phyloP scores from a whole-genome alignment of 495 filamentous ascomycete genomes.

The Thermochaetoides thermophila region DNA sequence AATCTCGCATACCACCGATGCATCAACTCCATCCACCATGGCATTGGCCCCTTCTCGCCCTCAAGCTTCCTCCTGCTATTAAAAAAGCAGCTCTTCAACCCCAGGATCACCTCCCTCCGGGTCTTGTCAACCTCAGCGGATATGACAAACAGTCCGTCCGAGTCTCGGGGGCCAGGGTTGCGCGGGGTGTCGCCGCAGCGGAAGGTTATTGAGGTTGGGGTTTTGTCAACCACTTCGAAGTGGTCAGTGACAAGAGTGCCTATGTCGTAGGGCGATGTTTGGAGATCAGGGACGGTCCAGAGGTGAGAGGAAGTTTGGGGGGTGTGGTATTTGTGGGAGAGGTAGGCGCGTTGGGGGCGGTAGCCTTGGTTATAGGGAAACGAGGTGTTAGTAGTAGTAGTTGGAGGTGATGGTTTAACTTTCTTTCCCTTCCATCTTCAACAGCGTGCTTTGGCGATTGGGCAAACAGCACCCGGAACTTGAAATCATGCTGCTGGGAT shows the following conservation, averaged over 20 bases:
- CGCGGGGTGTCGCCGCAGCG: constrained; percentile 55
- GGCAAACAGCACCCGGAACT: too few species aligned
- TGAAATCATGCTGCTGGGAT: constrained; percentile 1
- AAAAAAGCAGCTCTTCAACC: constrained; percentile 53
- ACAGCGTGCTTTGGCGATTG: too few species aligned
- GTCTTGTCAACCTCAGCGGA: constrained; percentile 44
- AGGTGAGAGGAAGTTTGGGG: constrained; percentile 48
- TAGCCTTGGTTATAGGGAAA: constrained; percentile 32
- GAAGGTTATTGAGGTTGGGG: constrained; percentile 42
- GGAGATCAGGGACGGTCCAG: constrained; percentile 44
- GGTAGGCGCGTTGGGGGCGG: constrained; percentile 43
- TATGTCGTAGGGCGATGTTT: constrained; percentile 38
- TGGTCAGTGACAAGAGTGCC: constrained; percentile 59
- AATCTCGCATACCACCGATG: constrained; percentile 54
- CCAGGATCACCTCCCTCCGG: constrained; percentile 45
- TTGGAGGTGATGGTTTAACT: too few species aligned
- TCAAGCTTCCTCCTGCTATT: constrained; percentile 20
- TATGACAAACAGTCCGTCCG: constrained; percentile 59
- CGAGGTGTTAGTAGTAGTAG: neutral
- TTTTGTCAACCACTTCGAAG: constrained; percentile 60
- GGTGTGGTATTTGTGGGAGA: constrained; percentile 46
- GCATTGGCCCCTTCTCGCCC: constrained; percentile 39
- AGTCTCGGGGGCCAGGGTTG: constrained; percentile 37
- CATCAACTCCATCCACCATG: constrained; percentile 36
- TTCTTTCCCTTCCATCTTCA: too few species aligned